These are phyloP conservation scores for Kodamaea sp. DNA, from an alignment of 1,139 yeast genomes.

Conservation along the genomic window DNA sequence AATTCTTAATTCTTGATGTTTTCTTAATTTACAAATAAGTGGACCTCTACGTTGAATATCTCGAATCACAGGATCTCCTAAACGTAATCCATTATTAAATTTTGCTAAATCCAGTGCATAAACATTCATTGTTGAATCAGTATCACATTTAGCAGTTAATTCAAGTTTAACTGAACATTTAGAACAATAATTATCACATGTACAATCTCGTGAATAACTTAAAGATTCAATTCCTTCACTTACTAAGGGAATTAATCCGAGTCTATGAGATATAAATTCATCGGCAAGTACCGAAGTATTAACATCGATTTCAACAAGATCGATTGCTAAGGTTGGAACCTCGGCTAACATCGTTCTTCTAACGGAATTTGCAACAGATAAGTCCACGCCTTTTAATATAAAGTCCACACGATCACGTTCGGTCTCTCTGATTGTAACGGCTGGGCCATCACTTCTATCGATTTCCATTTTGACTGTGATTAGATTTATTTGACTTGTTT, in stretches of 20 bases:
- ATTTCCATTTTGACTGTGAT: constrained; percentile 29
- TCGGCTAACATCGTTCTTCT: constrained; percentile 93
- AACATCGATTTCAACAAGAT: constrained; percentile 88
- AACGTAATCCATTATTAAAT: constrained; percentile 42
- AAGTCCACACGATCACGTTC: constrained; percentile 87
- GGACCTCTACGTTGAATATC: constrained; percentile 82
- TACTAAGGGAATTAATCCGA: constrained; percentile 86
- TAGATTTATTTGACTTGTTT: too few species aligned
- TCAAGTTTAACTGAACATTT: constrained; percentile 88
- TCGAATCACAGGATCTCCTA: constrained; percentile 82
- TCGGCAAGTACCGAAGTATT: constrained; percentile 96
- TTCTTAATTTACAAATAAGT: constrained; percentile 82
- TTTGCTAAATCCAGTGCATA: constrained; percentile 80
- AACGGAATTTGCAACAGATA: constrained; percentile 88
- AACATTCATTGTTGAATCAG: constrained; percentile 84
- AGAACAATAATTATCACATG: constrained; percentile 96
- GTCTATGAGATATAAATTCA: constrained; percentile 88
- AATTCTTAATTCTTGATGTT: constrained; percentile 85
- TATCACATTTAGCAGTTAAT: constrained; percentile 81
- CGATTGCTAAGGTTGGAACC: constrained; percentile 94
- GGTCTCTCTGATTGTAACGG: constrained; percentile 83
- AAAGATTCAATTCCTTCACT: constrained; percentile 78
- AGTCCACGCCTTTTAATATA: constrained; percentile 80
- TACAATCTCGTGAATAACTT: constrained; percentile 88
- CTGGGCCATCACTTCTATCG: constrained; percentile 51